Conservation (phyloP, 306 rosid species). For the Trifolium dubium region DNA sequence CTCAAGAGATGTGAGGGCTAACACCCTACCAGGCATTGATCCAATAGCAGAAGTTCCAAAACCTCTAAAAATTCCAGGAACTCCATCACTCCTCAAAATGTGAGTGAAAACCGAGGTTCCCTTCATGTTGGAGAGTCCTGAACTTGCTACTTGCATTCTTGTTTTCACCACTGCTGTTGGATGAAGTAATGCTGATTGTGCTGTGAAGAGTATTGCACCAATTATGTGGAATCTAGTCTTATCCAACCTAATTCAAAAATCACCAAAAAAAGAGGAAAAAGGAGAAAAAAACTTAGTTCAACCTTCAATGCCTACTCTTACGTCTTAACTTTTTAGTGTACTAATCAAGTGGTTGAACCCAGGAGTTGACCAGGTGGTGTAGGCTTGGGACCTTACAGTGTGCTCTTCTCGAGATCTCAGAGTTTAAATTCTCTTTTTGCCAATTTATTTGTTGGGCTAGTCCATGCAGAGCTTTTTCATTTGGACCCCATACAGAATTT, state of each 20-base stretch:
- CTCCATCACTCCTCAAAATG: slow-evolving; percentile 64
- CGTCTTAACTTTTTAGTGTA: background rate
- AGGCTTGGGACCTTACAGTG: too few species aligned
- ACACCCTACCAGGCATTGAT: slow-evolving; percentile 80
- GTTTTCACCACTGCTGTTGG: slow-evolving; percentile 84
- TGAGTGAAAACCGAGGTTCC: slow-evolving; percentile 61
- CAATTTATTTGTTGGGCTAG: too few species aligned
- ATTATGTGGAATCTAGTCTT: slow-evolving; percentile 76
- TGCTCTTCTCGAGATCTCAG: too few species aligned
- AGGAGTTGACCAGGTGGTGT: too few species aligned
- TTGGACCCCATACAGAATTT: too few species aligned
- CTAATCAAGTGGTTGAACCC: background rate
- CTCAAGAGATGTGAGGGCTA: slow-evolving; percentile 80
- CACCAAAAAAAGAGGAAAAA: background rate
- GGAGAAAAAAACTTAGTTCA: background rate
- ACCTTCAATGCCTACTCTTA: background rate
- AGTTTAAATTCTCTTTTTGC: too few species aligned
- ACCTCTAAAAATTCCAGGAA: slow-evolving; percentile 77
- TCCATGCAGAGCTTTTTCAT: too few species aligned
- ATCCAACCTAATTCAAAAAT: slow-evolving; percentile 63
- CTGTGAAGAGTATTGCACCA: slow-evolving; percentile 80
- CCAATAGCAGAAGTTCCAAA: slow-evolving; percentile 88
- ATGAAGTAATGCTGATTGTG: slow-evolving; percentile 75
- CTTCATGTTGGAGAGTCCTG: slow-evolving; percentile 57
- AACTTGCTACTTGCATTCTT: slow-evolving; percentile 77